Base-by-base conservation (phyloP, 345 rosid genomes). In the Excoecaria agallocha region DNA sequence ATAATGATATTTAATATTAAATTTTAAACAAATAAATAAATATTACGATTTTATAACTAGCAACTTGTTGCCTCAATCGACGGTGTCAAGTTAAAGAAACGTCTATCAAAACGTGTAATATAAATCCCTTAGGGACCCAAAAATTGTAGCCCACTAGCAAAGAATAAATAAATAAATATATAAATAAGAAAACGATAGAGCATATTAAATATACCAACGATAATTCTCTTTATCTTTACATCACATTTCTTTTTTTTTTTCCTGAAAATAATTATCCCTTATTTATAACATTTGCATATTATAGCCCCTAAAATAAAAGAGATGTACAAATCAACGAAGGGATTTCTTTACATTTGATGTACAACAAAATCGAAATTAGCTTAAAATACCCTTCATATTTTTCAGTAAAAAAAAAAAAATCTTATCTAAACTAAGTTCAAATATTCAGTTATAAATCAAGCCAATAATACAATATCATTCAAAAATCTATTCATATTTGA, bases 61-160 rank as follows among this genome's bases (percentile, higher is more conserved):
- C 10, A 43, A 70, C 22, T 39, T 57, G 37, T 41, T 24, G 22
- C 74, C 67, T 48, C 55, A 71, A 71, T 71, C 10, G 59, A 48
- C 30, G 15, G 43, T 57, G 5, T 15, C 10, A 57, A 58, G 56
- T 45, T 41, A 66, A 59, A 51, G 7, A 8, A 55, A 35, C 37
- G n/a, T 37, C 20, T 13, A 22, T 35, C 68, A 49, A 37, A 3
- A 71, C 22, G 22, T 30, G 17, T 10, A 2, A 12, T 35, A 35
- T 35, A 50, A 59, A 60, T 50, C 39, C 5, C 12, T 52, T n/a
- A 38, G 73, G 63, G 73, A 46, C 51, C 50, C n/a, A 13, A 54
- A 54, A 41, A 56, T 41, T 41, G 3, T 9, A 56, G 4, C 13
- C 59, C 59, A 55, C 8, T 0, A 2, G 3, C 3, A 7, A 46